Evolutionary conservation across 441 rosid genomes (phyloP).

Genomic region (Flueggea neowawraea): DNA sequence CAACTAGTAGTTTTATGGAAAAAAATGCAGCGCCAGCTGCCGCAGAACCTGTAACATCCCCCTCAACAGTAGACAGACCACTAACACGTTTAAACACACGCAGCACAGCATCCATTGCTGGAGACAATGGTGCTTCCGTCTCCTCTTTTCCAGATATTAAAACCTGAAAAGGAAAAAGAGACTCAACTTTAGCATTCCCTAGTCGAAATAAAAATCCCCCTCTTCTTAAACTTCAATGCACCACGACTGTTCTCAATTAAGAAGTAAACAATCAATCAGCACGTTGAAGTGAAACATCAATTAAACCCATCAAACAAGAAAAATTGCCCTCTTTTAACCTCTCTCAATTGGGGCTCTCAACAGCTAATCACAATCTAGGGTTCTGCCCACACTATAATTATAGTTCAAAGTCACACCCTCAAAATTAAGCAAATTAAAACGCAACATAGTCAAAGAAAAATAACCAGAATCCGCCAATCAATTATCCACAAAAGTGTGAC

Average conservation of each 20-base stretch:
- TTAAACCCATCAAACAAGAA: no score
- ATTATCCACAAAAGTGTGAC: background rate
- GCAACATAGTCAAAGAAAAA: background rate
- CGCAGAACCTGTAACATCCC: slow-evolving; percentile 33
- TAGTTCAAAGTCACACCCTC: background rate
- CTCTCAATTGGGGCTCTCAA: background rate
- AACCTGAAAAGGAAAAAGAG: slow-evolving; percentile 38
- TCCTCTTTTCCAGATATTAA: slow-evolving; percentile 83
- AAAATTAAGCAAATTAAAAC: background rate
- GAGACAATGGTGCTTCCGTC: slow-evolving; percentile 67
- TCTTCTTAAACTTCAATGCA: no score
- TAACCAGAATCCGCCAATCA: background rate
- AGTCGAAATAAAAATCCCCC: no score
- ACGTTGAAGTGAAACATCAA: no score
- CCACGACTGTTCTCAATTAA: background rate
- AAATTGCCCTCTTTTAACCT: background rate
- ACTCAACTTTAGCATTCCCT: no score
- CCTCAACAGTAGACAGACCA: slow-evolving; percentile 52
- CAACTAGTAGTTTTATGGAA: slow-evolving; percentile 69
- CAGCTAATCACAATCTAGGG: background rate
- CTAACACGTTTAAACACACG: slow-evolving; percentile 74
- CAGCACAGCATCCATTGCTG: slow-evolving; percentile 81
- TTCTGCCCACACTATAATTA: background rate
- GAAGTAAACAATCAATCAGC: background rate
- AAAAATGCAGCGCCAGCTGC: slow-evolving; percentile 49